These are phyloP conservation scores for Wolfiporia cocos DNA, from an alignment of 1,284 basidiomycete species.

Conservation along the genomic window DNA sequence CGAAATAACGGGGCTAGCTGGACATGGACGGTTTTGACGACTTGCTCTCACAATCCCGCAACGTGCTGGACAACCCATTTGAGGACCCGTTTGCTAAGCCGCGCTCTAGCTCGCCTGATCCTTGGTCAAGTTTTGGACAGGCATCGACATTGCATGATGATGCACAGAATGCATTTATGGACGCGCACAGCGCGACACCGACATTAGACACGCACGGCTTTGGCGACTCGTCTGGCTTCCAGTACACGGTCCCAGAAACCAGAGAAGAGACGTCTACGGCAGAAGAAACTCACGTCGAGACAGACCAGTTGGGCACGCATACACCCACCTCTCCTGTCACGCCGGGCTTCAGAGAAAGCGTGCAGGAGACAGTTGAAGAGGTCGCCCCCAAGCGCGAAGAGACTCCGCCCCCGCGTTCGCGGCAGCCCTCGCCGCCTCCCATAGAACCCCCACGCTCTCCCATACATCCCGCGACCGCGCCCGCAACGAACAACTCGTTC, in stretches of 20 bases:
- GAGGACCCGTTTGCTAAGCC: constrained; percentile 63
- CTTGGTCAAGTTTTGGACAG: constrained; percentile 53
- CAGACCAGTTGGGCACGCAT: too few species aligned
- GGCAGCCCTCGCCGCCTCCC: constrained; percentile 14
- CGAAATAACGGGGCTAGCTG: too few species aligned
- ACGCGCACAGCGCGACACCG: constrained; percentile 13
- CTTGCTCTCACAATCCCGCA: constrained; percentile 57
- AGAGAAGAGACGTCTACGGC: constrained; percentile 27
- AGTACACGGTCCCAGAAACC: neutral
- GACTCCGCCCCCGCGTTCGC: constrained; percentile 18
- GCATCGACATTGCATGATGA: constrained; percentile 22
- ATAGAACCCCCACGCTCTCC: constrained; percentile 15
- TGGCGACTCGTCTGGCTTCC: constrained; percentile 5
- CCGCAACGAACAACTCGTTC: constrained; percentile 2
- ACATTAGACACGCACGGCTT: constrained; percentile 6
- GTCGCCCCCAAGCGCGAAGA: constrained; percentile 18
- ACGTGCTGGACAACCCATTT: constrained; percentile 69
- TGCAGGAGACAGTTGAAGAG: constrained; percentile 20
- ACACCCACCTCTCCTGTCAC: constrained; percentile 12
- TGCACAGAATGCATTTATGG: constrained; percentile 13
- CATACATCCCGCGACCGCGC: constrained; percentile 6
- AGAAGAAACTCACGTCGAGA: constrained; percentile 12
- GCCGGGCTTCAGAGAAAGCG: constrained; percentile 27
- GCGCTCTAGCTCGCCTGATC: constrained; percentile 67
- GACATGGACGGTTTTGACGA: constrained; percentile 61